Evolutionary conservation across 805 yeast genomes (phyloP), one percentile per base, ranked within the genome.

Genomic region (Zygoascus biomembranicola): DNA sequence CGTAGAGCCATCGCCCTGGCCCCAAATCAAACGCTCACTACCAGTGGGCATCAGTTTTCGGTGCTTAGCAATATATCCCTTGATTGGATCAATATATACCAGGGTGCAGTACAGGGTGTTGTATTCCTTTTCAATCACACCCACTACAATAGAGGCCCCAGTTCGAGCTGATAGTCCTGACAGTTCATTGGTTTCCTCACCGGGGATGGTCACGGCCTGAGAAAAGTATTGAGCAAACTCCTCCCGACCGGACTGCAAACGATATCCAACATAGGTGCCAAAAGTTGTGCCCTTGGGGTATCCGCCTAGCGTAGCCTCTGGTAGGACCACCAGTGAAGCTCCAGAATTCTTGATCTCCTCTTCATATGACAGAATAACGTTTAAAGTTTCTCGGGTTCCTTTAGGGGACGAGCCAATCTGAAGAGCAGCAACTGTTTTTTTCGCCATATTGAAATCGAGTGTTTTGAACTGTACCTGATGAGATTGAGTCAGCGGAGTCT

Each of bases 281-380:
- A 74, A 74, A 5, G 65, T 67, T 26, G 70, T 60, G 1, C 77
- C 77, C 58, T 74, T 74, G 11, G 78, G 77, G 55, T 74, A 74
- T 2, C 77, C 78, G 18, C 77, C 77, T n/a, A 74, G 57, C 1
- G 71, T 61, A 19, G 77, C 77, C 56, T 74, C 78, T 19, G 78
- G 78, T 44, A 74, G 58, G n/a, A 74, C 76, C 16, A 74, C 73
- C 35, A 74, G 60, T 32, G 68, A 65, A 23, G 69, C 71, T 1
- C 69, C 64, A 9, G 64, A 57, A 1, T 60, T 63, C 47, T 59
- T 63, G 32, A 74, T 61, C 52, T 72, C 69, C 11, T 62, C 54
- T 55, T 73, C 76, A 57, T 68, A 73, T 1, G 71, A 62, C 14
- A 74, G 56, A 44, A 74, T 72, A 52, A 71, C 71, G 10, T 62